phyloP scores from a whole-genome alignment of 2,329 filamentous ascomycete species.

The Fusarium coicis region DNA sequence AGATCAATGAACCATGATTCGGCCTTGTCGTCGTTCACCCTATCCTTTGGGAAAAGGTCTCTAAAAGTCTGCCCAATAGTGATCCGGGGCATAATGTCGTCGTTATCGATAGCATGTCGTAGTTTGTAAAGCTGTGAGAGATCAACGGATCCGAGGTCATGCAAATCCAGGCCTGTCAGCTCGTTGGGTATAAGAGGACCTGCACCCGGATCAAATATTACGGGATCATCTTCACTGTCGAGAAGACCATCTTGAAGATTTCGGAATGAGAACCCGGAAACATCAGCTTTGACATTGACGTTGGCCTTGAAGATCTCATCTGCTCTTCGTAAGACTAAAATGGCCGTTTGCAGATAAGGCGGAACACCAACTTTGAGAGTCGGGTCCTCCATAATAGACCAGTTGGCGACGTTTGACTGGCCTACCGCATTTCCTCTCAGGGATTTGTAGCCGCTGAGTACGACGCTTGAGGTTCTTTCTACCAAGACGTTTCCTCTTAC shows the following conservation, averaged over 20 bases:
- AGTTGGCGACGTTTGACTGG: accelerated
- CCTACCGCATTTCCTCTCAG: accelerated
- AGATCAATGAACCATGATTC: neutral
- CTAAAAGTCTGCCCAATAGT: neutral
- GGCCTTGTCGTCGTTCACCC: neutral
- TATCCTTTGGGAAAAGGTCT: neutral
- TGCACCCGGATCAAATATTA: neutral
- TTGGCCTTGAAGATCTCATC: neutral
- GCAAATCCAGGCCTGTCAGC: accelerated
- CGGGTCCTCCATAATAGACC: neutral
- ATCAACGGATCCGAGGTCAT: neutral
- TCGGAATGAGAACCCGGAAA: neutral
- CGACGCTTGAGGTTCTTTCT: too few relatives aligned
- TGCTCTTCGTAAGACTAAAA: neutral
- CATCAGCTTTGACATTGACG: neutral
- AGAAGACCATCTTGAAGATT: neutral
- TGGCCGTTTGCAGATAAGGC: neutral
- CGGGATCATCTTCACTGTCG: neutral
- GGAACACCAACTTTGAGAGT: neutral
- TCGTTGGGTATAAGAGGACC: accelerated
- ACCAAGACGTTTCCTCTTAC: too few relatives aligned
- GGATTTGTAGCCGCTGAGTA: neutral
- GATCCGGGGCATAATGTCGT: too few relatives aligned
- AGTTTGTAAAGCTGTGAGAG: neutral
- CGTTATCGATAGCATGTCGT: too few relatives aligned